These are phyloP conservation scores for Tetracladium setigerum DNA, from an alignment of 495 filamentous ascomycete genomes.

Conservation along the genomic window DNA sequence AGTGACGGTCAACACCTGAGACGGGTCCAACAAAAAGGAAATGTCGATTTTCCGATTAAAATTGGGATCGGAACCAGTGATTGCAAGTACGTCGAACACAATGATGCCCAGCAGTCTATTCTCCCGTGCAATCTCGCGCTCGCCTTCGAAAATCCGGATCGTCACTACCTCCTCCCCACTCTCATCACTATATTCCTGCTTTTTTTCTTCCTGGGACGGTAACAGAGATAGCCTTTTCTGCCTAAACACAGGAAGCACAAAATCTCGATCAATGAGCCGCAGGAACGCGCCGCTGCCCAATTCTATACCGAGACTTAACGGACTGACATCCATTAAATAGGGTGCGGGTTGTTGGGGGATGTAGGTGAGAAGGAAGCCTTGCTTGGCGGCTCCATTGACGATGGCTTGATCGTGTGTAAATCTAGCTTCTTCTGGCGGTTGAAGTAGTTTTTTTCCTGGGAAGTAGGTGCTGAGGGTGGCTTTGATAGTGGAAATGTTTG, in stretches of 20 bases:
- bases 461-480: conserved; percentile 89
- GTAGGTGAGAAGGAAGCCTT: conserved; percentile 84
- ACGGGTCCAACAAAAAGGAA: too few relatives aligned
- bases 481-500: conserved; percentile 94
- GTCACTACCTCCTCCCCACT: conserved; percentile 88
- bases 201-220: too few relatives aligned
- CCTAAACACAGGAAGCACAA: too few relatives aligned
- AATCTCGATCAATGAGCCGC: conserved; percentile 87
- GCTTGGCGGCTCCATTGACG: conserved; percentile 89
- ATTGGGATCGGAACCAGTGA: too few relatives aligned
- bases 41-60: too few relatives aligned
- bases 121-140: conserved; percentile 79
- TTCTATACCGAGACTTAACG: conserved; percentile 91
- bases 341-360: conserved; percentile 64
- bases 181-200: too few relatives aligned
- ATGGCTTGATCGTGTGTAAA: conserved; percentile 97
- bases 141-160: conserved; percentile 93
- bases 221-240: too few relatives aligned
- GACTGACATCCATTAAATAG: conserved; percentile 94
- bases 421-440: conserved; percentile 56
- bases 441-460: conserved; percentile 81
- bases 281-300: conserved; percentile 96
- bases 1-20: too few relatives aligned
- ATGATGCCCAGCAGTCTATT: conserved; percentile 85
- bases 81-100: too few relatives aligned